A percentile compares a stretch with the other conserved stretches of the same genome.
These are phyloP conservation scores for Dipteronia sinensis DNA, from an alignment of 345 rosid genomes.

Conservation along the genomic window DNA sequence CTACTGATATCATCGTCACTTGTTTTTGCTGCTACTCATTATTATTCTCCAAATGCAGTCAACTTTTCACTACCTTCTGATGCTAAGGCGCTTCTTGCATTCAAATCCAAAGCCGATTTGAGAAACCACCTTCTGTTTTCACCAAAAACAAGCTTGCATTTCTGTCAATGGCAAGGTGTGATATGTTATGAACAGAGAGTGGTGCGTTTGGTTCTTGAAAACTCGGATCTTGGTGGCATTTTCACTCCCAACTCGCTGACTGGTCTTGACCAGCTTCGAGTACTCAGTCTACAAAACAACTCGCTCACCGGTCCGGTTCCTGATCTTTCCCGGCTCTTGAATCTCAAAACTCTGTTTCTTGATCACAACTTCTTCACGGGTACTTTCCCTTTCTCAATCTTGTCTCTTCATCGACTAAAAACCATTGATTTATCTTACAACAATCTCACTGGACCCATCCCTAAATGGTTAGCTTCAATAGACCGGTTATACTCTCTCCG, in stretches of 20 bases:
- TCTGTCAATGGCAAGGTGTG: constrained; percentile 81
- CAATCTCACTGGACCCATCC: constrained; percentile 62
- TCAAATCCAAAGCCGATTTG: constrained; percentile 73
- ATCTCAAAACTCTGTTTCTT: constrained; percentile 74
- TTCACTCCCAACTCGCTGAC: constrained; percentile 57
- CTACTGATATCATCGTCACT: constrained; percentile 24
- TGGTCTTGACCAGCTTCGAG: constrained; percentile 82
- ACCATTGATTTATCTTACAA: constrained; percentile 72
- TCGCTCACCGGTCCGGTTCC: constrained; percentile 82
- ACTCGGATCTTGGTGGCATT: constrained; percentile 60
- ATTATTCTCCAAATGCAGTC: constrained; percentile 13
- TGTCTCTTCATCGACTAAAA: constrained; percentile 57
- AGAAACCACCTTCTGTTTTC: constrained; percentile 41
- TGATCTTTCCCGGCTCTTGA: constrained; percentile 64
- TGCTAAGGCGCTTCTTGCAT: constrained; percentile 62
- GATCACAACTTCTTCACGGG: constrained; percentile 72
- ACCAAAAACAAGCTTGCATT: constrained; percentile 31
- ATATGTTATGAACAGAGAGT: constrained; percentile 52
- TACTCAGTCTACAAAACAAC: constrained; percentile 79
- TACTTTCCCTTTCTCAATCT: constrained; percentile 64
- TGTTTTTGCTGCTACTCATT: constrained; percentile 15
- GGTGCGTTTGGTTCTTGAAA: constrained; percentile 62
- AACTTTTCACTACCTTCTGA: constrained; percentile 37
- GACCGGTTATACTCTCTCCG: constrained; percentile 59
- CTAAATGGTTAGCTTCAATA: constrained; percentile 38